Evolutionary conservation across 2,329 filamentous ascomycete genomes (phyloP).

Genomic region (Ceratocystis papillata): DNA sequence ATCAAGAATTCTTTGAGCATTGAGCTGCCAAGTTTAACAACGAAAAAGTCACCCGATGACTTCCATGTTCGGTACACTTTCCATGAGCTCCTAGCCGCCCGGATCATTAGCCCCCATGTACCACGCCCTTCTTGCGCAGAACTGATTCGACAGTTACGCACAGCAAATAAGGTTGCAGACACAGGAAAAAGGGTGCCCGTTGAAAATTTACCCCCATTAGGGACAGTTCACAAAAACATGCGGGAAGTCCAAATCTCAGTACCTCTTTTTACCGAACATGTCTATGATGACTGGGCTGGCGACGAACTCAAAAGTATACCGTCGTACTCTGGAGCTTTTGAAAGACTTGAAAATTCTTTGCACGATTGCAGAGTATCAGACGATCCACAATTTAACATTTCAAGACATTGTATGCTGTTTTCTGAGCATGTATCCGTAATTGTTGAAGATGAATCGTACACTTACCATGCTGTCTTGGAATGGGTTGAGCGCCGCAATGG

Average conservation of each 20-base stretch:
- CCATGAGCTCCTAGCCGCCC: conserved; percentile 17
- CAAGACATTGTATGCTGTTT: conserved; percentile 17
- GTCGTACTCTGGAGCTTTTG: neutral
- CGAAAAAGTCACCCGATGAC: neutral
- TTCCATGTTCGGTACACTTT: conserved; percentile 19
- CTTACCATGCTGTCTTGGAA: conserved; percentile 16
- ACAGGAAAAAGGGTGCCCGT: neutral
- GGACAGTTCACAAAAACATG: neutral
- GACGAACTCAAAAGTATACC: neutral
- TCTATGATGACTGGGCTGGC: neutral
- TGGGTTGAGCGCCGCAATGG: conserved; percentile 17
- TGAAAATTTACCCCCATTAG: neutral
- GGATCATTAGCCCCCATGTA: neutral
- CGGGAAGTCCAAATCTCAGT: conserved; percentile 10
- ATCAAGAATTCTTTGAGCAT: neutral
- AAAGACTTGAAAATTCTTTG: conserved; percentile 7
- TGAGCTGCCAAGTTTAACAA: neutral
- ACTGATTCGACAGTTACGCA: conserved; percentile 17
- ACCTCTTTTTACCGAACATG: conserved; percentile 1
- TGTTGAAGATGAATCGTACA: conserved; percentile 9
- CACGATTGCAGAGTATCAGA: conserved; percentile 16
- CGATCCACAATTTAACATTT: conserved; percentile 15
- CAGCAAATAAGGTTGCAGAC: neutral
- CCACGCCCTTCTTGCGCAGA: conserved; percentile 20
- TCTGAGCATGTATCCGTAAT: conserved; percentile 10